Percentiles rank a stretch among this genome's conserved stretches.
phyloP scores from a whole-genome alignment of 2,329 filamentous ascomycete genomes.

The Colletotrichum destructivum region DNA sequence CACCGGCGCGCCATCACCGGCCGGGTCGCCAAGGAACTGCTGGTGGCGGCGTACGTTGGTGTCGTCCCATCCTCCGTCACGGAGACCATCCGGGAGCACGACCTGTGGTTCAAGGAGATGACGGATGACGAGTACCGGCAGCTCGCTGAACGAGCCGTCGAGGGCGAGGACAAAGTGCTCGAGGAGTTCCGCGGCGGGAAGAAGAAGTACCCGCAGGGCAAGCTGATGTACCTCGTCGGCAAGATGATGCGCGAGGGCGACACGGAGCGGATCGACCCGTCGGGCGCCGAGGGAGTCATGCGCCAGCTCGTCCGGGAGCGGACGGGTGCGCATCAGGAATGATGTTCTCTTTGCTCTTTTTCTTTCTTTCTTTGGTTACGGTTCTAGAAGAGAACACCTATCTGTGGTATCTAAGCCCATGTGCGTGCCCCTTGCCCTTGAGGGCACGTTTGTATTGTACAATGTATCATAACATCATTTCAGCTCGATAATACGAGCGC shows the following conservation, averaged over 20 bases:
- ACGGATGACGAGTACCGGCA: constrained; percentile 61
- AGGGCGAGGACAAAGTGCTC: constrained; percentile 63
- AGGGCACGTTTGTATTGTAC: constrained; percentile 28
- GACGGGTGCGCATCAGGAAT: constrained; percentile 1
- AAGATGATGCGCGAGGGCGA: constrained; percentile 70
- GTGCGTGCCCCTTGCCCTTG: constrained; percentile 2
- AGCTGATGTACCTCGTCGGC: constrained; percentile 73
- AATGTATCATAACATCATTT: constrained; percentile 32
- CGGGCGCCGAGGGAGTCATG: constrained; percentile 65
- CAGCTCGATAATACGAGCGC: constrained; percentile 25
- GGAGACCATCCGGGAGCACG: constrained; percentile 61
- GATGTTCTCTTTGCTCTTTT: background rate
- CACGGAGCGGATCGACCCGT: constrained; percentile 69
- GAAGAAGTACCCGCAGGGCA: constrained; percentile 66
- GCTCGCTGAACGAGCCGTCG: constrained; percentile 61
- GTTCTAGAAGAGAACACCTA: background rate
- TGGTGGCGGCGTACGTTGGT: constrained; percentile 67
- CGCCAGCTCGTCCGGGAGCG: constrained; percentile 48
- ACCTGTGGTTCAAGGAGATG: constrained; percentile 71
- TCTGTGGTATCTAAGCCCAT: background rate
- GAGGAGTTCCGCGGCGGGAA: constrained; percentile 60
- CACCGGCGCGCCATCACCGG: constrained; percentile 66
- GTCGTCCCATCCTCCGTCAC: constrained; percentile 60
- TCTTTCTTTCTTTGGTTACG: too few relatives aligned
- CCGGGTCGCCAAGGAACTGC: constrained; percentile 71